A percentile compares a stretch with the other conserved stretches of the same genome.
Conservation (phyloP, 805 yeast species). For the Candida andamanensis region DNA sequence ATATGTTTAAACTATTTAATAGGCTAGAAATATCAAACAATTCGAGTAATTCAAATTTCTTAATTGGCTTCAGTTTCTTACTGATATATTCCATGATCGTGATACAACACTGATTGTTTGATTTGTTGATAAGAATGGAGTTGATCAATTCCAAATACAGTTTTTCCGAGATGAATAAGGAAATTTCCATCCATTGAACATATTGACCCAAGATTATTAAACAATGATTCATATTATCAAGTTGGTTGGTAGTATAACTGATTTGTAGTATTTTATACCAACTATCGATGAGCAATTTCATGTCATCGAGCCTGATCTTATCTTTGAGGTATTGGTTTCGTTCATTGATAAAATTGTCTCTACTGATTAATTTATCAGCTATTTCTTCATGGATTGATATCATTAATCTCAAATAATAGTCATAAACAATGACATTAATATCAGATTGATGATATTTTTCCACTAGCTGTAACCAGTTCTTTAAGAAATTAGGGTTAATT, state of each 20-base stretch:
- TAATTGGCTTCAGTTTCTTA: conserved; percentile 73
- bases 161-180: conserved; percentile 60
- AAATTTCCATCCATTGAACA: conserved; percentile 89
- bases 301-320: conserved; percentile 70
- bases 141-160: conserved; percentile 43
- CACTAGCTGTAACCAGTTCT: conserved; percentile 21
- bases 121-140: conserved; percentile 5
- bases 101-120: conserved; percentile 44
- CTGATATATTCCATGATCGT: conserved; percentile 61
- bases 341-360: conserved; percentile 57
- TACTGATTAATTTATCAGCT: conserved; percentile 81
- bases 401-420: conserved; percentile 70
- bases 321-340: conserved; percentile 77
- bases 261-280: conserved; percentile 59
- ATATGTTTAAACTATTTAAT: conserved; percentile 29
- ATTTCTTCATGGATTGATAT: conserved; percentile 81
- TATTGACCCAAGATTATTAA: conserved; percentile 74
- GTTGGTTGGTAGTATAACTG: conserved; percentile 33
- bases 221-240: conserved; percentile 41
- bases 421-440: conserved; percentile 41
- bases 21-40: conserved; percentile 62
- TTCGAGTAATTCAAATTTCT: conserved; percentile 63
- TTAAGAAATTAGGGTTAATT: conserved; percentile 28
- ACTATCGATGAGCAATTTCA: conserved; percentile 54
- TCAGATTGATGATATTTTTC: conserved; percentile 15